Evolutionary conservation across 2,329 filamentous ascomycete species (phyloP).

Genomic region (Fusarium coicis): DNA sequence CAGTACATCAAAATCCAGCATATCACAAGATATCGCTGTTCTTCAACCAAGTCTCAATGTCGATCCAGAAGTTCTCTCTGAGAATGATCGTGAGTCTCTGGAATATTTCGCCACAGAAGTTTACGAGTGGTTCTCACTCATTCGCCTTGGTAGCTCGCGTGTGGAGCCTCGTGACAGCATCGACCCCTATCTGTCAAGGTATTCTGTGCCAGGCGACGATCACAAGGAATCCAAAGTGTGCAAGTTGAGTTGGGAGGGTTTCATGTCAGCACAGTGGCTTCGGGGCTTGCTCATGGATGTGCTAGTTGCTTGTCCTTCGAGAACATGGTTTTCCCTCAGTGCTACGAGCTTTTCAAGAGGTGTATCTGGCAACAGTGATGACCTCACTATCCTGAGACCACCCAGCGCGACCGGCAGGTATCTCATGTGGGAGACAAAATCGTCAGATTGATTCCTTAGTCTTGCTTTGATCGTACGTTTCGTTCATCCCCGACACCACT

Average conservation of each 20-base stretch:
- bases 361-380: slow-evolving; percentile 56
- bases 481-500: slow-evolving; percentile 70
- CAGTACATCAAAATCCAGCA: slow-evolving; percentile 49
- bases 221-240: slow-evolving; percentile 52
- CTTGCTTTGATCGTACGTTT: slow-evolving; percentile 71
- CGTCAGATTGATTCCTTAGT: slow-evolving; percentile 57
- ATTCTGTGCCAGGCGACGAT: slow-evolving; percentile 63
- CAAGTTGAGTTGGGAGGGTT: slow-evolving; percentile 69
- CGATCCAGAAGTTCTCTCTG: slow-evolving; percentile 44
- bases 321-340: slow-evolving; percentile 66
- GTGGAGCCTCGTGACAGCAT: slow-evolving; percentile 66
- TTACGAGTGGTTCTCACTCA: slow-evolving; percentile 81
- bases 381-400: slow-evolving; percentile 65
- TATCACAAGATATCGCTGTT: slow-evolving; percentile 31
- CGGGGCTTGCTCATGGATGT: slow-evolving; percentile 59
- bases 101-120: slow-evolving; percentile 72
- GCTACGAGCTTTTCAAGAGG: slow-evolving; percentile 62
- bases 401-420: slow-evolving; percentile 63
- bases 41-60: slow-evolving; percentile 42
- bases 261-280: slow-evolving; percentile 65
- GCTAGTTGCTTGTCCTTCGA: slow-evolving; percentile 55
- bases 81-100: slow-evolving; percentile 59
- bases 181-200: slow-evolving; percentile 76
- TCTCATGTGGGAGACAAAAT: slow-evolving; percentile 68
- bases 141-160: slow-evolving; percentile 73